Conservation (phyloP, 805 yeast genomes). For the Teunomyces stri region DNA sequence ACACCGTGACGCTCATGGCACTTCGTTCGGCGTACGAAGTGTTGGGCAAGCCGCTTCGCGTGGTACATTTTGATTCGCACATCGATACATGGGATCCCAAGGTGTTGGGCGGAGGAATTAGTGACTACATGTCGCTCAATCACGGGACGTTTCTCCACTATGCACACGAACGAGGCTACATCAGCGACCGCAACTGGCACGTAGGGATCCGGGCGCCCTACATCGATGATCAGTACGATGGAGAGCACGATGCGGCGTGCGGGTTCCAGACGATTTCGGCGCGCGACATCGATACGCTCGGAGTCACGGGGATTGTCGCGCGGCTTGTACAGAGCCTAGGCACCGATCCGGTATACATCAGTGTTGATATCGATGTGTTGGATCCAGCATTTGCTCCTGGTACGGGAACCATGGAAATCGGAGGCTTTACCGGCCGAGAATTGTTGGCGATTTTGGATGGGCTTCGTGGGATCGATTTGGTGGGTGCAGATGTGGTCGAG, state of each 20-base stretch:
- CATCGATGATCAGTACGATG: slow-evolving; percentile 38
- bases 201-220: slow-evolving; percentile 67
- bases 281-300: slow-evolving; percentile 44
- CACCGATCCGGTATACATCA: slow-evolving; percentile 41
- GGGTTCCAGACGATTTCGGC: slow-evolving; percentile 49
- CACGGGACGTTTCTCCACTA: slow-evolving; percentile 72
- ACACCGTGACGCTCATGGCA: slow-evolving; percentile 52
- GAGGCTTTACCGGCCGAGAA: slow-evolving; percentile 67
- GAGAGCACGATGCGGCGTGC: slow-evolving; percentile 47
- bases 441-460: slow-evolving; percentile 57
- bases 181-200: slow-evolving; percentile 51
- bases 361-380: slow-evolving; percentile 59
- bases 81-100: slow-evolving; percentile 70
- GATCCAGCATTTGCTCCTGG: slow-evolving; percentile 78
- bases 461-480: slow-evolving; percentile 55
- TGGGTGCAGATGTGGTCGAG: slow-evolving; percentile 79
- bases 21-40: slow-evolving; percentile 51
- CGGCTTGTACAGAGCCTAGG: slow-evolving; percentile 36
- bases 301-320: slow-evolving; percentile 35
- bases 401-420: slow-evolving; percentile 77
- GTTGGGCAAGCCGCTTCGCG: slow-evolving; percentile 43
- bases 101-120: slow-evolving; percentile 59
- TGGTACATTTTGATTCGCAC: slow-evolving; percentile 67
- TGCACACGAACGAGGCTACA: slow-evolving; percentile 65
- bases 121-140: slow-evolving; percentile 56